Evolutionary conservation across 225 moss, liverwort and hornwort species (phyloP).

Genomic region (Physcomitrium patens): DNA sequence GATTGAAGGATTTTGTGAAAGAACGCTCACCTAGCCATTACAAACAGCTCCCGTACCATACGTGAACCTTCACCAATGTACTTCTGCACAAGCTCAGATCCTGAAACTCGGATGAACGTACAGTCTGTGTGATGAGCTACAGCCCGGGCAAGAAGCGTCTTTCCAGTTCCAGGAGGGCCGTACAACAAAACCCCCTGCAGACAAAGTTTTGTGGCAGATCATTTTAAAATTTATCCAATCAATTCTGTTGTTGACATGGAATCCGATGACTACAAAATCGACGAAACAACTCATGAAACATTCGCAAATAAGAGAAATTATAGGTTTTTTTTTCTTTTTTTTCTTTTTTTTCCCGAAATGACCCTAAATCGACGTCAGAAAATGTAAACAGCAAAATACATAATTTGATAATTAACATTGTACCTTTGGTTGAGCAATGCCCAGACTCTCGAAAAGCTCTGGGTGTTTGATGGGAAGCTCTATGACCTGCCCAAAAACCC

Average conservation of each 20-base stretch:
- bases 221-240: neutral
- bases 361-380: too few species aligned
- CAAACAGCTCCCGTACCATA: constrained; percentile 99
- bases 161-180: constrained; percentile 97
- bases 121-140: constrained; percentile 99
- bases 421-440: constrained; percentile 99
- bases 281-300: too few species aligned
- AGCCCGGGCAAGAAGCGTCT: constrained; percentile 92
- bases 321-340: too few species aligned
- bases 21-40: constrained; percentile 87
- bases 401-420: neutral
- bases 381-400: too few species aligned
- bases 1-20: neutral
- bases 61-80: constrained; percentile 99
- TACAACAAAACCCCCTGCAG: constrained; percentile 91
- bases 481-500: constrained; percentile 72
- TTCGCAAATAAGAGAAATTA: too few species aligned
- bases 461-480: constrained; percentile 99
- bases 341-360: too few species aligned
- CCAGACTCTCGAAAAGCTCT: constrained; percentile 98
- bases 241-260: too few species aligned
- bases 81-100: constrained; percentile 98
- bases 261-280: too few species aligned
- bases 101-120: constrained; percentile 97
- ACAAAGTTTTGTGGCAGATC: neutral